Base-by-base conservation (phyloP, 2,329 filamentous ascomycete species). In the Colletotrichum noveboracense region DNA sequence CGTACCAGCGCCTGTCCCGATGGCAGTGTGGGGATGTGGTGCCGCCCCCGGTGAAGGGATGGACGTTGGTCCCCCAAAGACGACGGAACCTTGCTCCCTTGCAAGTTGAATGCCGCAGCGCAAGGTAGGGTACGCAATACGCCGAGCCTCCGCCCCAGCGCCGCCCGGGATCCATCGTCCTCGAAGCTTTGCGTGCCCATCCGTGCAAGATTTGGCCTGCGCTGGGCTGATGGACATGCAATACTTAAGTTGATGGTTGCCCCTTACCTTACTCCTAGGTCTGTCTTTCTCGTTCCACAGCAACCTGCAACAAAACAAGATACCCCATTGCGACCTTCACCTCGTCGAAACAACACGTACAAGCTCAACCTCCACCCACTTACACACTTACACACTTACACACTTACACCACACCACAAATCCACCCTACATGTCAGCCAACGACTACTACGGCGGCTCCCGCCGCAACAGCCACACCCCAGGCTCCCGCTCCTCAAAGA, bases 401-500 rank as follows among this genome's bases (percentile, higher is more conserved):
- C 61, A 66, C 13, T 34, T 30, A 55, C 70, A 61, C 36, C 13
- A 52, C 58, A 66, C 16, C 52, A 62, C 30, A 26, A 3, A 58
- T 13, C 6, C 8, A 43, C 0, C 21, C 32, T 28, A 28, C 30
- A 80, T 80, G 79, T 80, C 79, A 34, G 79, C 79, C 13, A 62
- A 77, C 74, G 78, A 80, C 13, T 80, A 80, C 58, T 80, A 80
- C 70, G 75, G 75, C 71, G 61, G 69, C 56, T 48, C 71, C 65
- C 70, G 71, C 65, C 74, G 58, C 58, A 76, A 76, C 70, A 76
- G 52, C 26, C 64, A 76, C 70, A 76, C 74, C 14, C 74, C 74
- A 6, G 58, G 48, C 38, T 36, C 34, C 56, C 55, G 34, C 24
- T 64, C 32, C 34, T 64, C 71, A 9, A 48, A 43, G 30, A 58